Evolutionary conservation across 2,329 filamentous ascomycete species (phyloP), one percentile per base, ranked within the genome.

Genomic region (Aspergillus caelatus): DNA sequence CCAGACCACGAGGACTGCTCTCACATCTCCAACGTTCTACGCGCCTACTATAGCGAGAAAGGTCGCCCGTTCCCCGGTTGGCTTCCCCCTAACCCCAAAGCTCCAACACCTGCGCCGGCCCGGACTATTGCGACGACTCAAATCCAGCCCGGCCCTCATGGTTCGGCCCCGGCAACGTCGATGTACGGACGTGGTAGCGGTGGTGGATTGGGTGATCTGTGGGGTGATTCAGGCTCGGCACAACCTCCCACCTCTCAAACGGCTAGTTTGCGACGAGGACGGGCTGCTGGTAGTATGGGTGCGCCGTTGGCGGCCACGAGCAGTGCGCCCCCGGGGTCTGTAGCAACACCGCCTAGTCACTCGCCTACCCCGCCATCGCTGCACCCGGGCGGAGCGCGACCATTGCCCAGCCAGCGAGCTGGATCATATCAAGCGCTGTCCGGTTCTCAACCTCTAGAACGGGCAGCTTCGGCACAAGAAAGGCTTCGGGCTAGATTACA

Each of bases 41-140:
- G 95, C 72, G 90, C 89, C 71, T 97, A 98, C 85, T 98, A 99
- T 84, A 87, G 84, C 58, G 94, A 98, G 78, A 95, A 96, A 75
- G 91, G 90, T 70, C 89, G 89, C 26, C 84, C 88, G 1, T 91
- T 94, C 67, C 95, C 95, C 0, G 80, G 84, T 70, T 98, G 95
- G 94, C 89, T 98, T 9, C 93, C 94, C 9, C 89, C 92, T 7
- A 92, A 97, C 77, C 94, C 93, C n/a, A 94, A 92, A 79, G 87
- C 86, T 4, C 88, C 88, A 48, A 84, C 85, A 43, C 82, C 85
- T 26, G 70, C 81, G 5, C 80, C 70, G 52, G 71, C 39, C 78
- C 79, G 85, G 64, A 79, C 65, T 77, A 81, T 74, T 72, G 79
- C 73, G 79, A 86, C 72, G 81, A 83, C 72, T 78, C 85, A 68